These are phyloP conservation scores for Ophiostoma triangulosporum DNA, from an alignment of 2,329 filamentous ascomycete genomes.

Conservation along the genomic window DNA sequence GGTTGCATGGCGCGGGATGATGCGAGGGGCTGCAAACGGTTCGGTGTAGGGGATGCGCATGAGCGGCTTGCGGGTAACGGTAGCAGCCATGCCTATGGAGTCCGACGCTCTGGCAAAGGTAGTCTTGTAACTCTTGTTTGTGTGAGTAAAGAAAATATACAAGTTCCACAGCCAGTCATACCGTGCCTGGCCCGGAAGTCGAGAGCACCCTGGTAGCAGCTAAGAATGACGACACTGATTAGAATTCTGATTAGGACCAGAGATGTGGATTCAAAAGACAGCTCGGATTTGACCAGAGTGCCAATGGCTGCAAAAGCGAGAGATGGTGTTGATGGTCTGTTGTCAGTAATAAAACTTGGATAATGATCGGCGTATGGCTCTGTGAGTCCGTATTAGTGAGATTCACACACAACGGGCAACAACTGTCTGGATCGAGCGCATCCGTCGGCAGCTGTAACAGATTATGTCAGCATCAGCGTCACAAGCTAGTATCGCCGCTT, in stretches of 20 bases:
- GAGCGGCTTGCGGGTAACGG: constrained; percentile 51
- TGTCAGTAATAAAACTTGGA: too few species aligned
- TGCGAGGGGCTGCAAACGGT: constrained; percentile 59
- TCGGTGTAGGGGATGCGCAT: constrained; percentile 88
- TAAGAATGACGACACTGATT: background rate
- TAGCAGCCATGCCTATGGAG: constrained; percentile 7
- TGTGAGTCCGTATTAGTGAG: background rate
- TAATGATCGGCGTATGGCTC: too few species aligned
- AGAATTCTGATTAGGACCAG: background rate
- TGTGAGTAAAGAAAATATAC: too few species aligned
- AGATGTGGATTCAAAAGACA: background rate
- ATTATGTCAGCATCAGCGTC: background rate
- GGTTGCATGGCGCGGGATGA: constrained; percentile 59
- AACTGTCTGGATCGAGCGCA: background rate
- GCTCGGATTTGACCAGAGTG: background rate
- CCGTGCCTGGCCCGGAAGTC: too few species aligned
- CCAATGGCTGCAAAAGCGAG: background rate
- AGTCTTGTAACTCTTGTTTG: too few species aligned
- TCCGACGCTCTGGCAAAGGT: background rate
- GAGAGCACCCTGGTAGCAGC: too few species aligned
- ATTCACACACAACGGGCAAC: background rate
- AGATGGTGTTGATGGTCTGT: too few species aligned
- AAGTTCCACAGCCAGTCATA: too few species aligned
- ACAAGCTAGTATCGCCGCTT: too few species aligned
- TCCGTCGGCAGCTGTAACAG: background rate